Conservation (phyloP, 768 basidiomycete species). For the Strobilomyces echinocephalus region DNA sequence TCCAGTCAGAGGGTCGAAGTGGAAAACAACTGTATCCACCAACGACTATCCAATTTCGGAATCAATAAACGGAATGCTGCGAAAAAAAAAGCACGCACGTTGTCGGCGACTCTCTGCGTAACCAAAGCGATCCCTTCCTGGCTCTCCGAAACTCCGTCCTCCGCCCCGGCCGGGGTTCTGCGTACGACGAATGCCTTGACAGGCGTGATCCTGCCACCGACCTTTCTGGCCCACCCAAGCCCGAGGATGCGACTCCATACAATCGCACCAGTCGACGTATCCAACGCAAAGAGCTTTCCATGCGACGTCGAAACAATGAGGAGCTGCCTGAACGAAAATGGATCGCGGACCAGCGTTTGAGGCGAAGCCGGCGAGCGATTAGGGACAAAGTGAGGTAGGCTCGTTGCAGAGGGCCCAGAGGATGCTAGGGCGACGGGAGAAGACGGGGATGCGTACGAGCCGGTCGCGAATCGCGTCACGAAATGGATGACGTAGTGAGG, state of each 20-base stretch:
- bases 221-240: slow-evolving; percentile 56
- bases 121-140: slow-evolving; percentile 57
- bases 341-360: slow-evolving; percentile 54
- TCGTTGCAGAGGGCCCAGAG: neutral
- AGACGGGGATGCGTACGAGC: slow-evolving; percentile 53
- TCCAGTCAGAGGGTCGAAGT: slow-evolving; percentile 77
- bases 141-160: neutral
- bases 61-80: slow-evolving; percentile 5
- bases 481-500: slow-evolving; percentile 68
- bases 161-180: slow-evolving; percentile 22
- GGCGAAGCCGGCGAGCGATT: slow-evolving; percentile 28
- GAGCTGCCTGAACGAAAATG: slow-evolving; percentile 84
- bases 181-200: slow-evolving; percentile 56
- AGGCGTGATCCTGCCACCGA: slow-evolving; percentile 55
- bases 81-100: slow-evolving; percentile 40
- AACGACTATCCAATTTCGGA: slow-evolving; percentile 38
- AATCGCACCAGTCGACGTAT: slow-evolving; percentile 70
- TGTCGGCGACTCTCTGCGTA: slow-evolving; percentile 55
- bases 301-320: slow-evolving; percentile 65
- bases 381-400: slow-evolving; percentile 21
- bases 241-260: slow-evolving; percentile 80
- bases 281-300: slow-evolving; percentile 79
- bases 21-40: slow-evolving; percentile 71
- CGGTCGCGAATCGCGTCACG: slow-evolving; percentile 63
- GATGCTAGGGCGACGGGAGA: slow-evolving; percentile 26